Evolutionary conservation across 2,329 filamentous ascomycete species (phyloP).

Genomic region (Neopestalotiopsis clavispora): DNA sequence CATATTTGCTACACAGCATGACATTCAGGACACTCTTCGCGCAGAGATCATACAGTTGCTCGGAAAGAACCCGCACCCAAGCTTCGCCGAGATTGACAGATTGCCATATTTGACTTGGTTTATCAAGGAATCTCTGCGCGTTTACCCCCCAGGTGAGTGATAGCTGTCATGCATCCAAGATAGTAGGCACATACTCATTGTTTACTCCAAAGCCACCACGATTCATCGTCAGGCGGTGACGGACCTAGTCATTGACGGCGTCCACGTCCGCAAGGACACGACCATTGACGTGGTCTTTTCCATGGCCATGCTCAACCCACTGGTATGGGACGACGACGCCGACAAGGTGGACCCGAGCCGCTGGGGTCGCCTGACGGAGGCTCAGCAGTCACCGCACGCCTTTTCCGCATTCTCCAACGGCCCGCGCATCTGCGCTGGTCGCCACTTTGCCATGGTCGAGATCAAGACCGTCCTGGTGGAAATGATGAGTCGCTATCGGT

Average conservation of each 20-base stretch:
- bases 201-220: not conserved
- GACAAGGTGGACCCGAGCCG: conserved; percentile 28
- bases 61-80: conserved; percentile 29
- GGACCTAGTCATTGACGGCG: conserved; percentile 28
- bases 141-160: not conserved
- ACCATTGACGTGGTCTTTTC: conserved; percentile 27
- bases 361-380: conserved; percentile 24
- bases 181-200: not conserved
- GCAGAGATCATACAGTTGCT: conserved; percentile 10
- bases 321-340: conserved; percentile 32
- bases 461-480: conserved; percentile 32
- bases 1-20: conserved; percentile 19
- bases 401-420: conserved; percentile 29
- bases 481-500: conserved; percentile 22
- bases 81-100: conserved; percentile 29
- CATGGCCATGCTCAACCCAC: conserved; percentile 24
- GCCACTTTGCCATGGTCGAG: conserved; percentile 30
- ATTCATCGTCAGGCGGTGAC: conserved; percentile 20
- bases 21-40: conserved; percentile 20
- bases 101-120: conserved; percentile 22
- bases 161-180: not conserved
- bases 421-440: conserved; percentile 31
- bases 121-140: not conserved
- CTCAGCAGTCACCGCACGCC: conserved; percentile 20
- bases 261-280: conserved; percentile 30